Percentiles rank a stretch among this genome's conserved stretches.
Evolutionary conservation across 257 asterid genomes (phyloP).

Genomic region (Schizonepeta tenuifolia): DNA sequence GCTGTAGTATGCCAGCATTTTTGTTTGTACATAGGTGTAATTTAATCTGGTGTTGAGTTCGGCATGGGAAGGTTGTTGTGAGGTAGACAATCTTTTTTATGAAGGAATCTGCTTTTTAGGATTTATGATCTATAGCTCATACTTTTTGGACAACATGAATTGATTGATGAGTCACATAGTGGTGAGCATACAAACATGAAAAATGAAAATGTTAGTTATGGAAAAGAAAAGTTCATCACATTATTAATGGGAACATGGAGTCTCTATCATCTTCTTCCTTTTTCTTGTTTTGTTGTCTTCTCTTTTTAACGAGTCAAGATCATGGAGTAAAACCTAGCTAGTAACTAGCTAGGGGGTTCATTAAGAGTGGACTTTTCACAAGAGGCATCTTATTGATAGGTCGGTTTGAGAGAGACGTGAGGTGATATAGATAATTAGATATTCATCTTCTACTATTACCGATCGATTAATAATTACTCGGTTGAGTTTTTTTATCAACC

Average conservation of each 20-base stretch:
- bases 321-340: slow-evolving; percentile 19
- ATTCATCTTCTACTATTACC: neutral
- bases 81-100: neutral
- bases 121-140: slow-evolving; percentile 1
- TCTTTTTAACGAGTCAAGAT: neutral
- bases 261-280: slow-evolving; percentile 8
- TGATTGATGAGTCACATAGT: slow-evolving; percentile 25
- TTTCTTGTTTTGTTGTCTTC: neutral
- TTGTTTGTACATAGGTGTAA: neutral
- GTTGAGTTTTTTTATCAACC: neutral
- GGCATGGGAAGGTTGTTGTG: neutral
- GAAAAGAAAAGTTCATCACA: slow-evolving; percentile 32
- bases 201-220: slow-evolving; percentile 24
- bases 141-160: slow-evolving; percentile 26
- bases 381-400: neutral
- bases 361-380: slow-evolving; percentile 4
- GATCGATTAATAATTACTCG: no score
- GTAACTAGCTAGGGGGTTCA: slow-evolving; percentile 10
- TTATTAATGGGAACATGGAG: slow-evolving; percentile 35
- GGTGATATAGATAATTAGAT: neutral
- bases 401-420: neutral
- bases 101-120: slow-evolving; percentile 18
- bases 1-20: slow-evolving; percentile 8
- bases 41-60: slow-evolving; percentile 10
- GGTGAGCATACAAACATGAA: slow-evolving; percentile 23